phyloP scores from a whole-genome alignment of 2,329 filamentous ascomycete species.

The Ophiobolus disseminans region DNA sequence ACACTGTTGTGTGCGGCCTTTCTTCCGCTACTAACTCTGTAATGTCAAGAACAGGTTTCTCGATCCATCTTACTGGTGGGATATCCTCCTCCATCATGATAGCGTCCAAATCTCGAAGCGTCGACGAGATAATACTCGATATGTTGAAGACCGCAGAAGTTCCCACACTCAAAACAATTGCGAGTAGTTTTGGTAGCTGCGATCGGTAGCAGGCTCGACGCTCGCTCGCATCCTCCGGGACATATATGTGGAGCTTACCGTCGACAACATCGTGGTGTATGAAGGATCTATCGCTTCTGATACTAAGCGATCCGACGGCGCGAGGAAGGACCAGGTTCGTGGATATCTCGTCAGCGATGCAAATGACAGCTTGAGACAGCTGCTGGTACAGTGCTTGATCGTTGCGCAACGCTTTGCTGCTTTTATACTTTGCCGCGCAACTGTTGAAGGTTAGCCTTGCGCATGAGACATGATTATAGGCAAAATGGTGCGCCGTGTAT shows the following conservation, averaged over 20 bases:
- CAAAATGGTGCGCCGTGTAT: background rate
- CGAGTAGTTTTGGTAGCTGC: slow-evolving; percentile 24
- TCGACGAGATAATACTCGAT: slow-evolving; percentile 14
- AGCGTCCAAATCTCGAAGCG: slow-evolving; percentile 13
- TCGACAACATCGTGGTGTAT: slow-evolving; percentile 19
- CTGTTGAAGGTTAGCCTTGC: slow-evolving; percentile 15
- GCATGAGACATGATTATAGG: background rate
- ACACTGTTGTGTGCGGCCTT: background rate
- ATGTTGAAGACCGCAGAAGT: slow-evolving; percentile 12
- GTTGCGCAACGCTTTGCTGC: slow-evolving; percentile 20
- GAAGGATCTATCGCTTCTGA: slow-evolving; percentile 19
- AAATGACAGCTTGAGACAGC: slow-evolving; percentile 10
- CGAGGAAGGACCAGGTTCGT: slow-evolving; percentile 19
- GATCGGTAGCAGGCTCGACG: slow-evolving; percentile 19
- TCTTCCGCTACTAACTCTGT: background rate
- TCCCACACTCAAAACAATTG: slow-evolving; percentile 8
- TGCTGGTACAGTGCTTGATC: slow-evolving; percentile 17
- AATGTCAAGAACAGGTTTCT: slow-evolving; percentile 12
- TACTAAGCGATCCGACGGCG: background rate
- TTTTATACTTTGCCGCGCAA: slow-evolving; percentile 33
- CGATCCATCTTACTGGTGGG: slow-evolving; percentile 22
- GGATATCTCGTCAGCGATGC: slow-evolving; percentile 12
- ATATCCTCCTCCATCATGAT: slow-evolving; percentile 26
- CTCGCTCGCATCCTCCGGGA: slow-evolving; percentile 15
- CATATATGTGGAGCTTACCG: slow-evolving; percentile 19